phyloP scores from a whole-genome alignment of 176 grass and related monocot species.

The Rhipidocladum racemiflorum region DNA sequence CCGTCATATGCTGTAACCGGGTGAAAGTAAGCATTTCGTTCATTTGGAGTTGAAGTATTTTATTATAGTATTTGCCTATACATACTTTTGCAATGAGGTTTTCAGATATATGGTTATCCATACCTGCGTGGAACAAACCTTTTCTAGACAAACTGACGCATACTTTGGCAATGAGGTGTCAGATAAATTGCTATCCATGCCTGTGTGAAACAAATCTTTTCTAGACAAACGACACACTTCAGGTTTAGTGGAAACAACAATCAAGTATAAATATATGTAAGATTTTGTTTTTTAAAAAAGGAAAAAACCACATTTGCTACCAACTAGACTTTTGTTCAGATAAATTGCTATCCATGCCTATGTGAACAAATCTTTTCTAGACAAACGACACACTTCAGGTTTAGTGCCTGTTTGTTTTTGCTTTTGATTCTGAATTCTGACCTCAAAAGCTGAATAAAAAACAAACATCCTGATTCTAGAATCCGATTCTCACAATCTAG shows the following conservation, averaged over 20 bases:
- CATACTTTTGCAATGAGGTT: background rate
- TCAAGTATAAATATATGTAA: background rate
- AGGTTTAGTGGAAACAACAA: background rate
- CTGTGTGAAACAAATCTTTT: background rate
- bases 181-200: conserved; percentile 3
- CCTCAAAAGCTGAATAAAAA: no score
- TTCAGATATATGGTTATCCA: background rate
- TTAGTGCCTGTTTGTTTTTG: no score
- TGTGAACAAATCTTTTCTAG: no score
- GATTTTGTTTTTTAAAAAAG: background rate
- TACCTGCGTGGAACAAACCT: conserved; percentile 11
- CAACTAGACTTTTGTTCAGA: conserved; percentile 29
- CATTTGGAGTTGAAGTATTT: conserved; percentile 9
- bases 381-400: no score
- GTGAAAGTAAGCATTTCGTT: conserved; percentile 67
- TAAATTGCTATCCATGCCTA: no score
- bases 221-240: background rate
- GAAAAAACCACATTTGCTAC: background rate
- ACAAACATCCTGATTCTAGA: no score
- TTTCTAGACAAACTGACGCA: background rate
- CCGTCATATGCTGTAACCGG: conserved; percentile 81
- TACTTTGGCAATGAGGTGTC: conserved; percentile 5
- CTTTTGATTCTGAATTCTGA: no score
- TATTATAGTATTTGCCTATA: conserved; percentile 14
- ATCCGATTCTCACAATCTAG: no score